Evolutionary conservation across 768 basidiomycete species (phyloP).

Genomic region (Baorangia bicolor): DNA sequence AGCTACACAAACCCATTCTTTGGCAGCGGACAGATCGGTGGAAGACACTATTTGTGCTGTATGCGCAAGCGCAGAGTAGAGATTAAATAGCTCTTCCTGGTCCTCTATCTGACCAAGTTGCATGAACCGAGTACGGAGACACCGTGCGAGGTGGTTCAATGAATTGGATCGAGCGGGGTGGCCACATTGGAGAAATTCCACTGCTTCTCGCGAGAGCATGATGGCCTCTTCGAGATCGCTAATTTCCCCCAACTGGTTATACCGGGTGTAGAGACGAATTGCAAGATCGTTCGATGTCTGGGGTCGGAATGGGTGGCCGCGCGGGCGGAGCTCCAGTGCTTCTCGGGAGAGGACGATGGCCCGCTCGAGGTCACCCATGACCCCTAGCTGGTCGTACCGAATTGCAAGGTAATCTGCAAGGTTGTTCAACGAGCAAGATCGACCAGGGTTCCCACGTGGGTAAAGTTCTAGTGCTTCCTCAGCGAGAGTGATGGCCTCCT

Average conservation of each 20-base stretch:
- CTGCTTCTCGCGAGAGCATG: background rate
- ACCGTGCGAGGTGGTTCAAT: background rate
- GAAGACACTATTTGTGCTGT: background rate
- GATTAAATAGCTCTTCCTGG: background rate
- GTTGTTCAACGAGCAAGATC: background rate
- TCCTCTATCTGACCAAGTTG: background rate
- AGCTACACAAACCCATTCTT: background rate
- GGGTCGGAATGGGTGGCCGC: background rate
- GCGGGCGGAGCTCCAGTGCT: background rate
- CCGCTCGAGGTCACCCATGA: background rate
- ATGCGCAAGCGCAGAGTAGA: background rate
- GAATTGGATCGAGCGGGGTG: background rate
- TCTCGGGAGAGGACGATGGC: background rate
- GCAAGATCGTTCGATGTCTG: background rate
- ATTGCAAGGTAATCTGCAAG: background rate
- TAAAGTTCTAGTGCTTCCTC: background rate
- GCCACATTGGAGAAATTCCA: background rate
- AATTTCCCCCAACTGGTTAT: background rate
- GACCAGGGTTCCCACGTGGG: background rate
- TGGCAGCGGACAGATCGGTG: background rate
- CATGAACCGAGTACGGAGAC: background rate
- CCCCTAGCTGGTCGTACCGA: background rate
- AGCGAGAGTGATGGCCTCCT: background rate
- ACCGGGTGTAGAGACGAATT: background rate
- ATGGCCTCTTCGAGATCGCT: background rate